Base-by-base conservation (phyloP, 1,139 yeast genomes). In the Wickerhamiella pararugosa region DNA sequence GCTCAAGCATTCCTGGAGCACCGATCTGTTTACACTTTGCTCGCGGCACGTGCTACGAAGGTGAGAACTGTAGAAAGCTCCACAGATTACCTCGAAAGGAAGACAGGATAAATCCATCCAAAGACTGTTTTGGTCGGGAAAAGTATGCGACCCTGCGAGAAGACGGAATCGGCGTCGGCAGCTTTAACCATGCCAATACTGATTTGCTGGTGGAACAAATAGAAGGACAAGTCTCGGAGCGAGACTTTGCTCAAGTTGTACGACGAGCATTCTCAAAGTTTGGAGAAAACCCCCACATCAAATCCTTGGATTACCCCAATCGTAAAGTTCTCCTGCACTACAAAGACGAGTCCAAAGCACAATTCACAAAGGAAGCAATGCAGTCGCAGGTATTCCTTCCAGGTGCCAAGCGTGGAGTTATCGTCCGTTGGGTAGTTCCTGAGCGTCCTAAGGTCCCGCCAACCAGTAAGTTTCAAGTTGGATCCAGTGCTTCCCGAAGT, bases 341-440 rank as follows among this genome's bases (percentile, higher is more conserved):
- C 57, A 67, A 67, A 43, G 59, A 69, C 36, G 94, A 83, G 53
- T 59, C 69, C 29, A 77, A 73, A 54, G 96, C 96, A 0, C 96
- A 87, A 58, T 87, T 87, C 66, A 95, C 94, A 1, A 82, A 83
- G 54, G 97, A 86, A 57, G 94, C 94, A 2, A 81, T 86, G 94
- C 73, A 78, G 36, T 76, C 77, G 43, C 97, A 90, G 30, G 33
- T 32, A n/a, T 21, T 36, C 7, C 5, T 29, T 2, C 29, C 29
- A 33, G 33, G 33, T 5, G 29, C 39, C 27, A 28, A 15, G 33
- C 32, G 39, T 6, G 39, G 39, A 8, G n/a, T 36, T 4, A 29
- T 6, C 8, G 25, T 36, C 8, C 11, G 33, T 2, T 36, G 39
- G 39, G 39, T 15, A 4, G 21, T 15, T 15, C 21, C 21, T 15